Evolutionary conservation across 2,329 filamentous ascomycete genomes (phyloP).

Genomic region (Penicillium capsulatum): DNA sequence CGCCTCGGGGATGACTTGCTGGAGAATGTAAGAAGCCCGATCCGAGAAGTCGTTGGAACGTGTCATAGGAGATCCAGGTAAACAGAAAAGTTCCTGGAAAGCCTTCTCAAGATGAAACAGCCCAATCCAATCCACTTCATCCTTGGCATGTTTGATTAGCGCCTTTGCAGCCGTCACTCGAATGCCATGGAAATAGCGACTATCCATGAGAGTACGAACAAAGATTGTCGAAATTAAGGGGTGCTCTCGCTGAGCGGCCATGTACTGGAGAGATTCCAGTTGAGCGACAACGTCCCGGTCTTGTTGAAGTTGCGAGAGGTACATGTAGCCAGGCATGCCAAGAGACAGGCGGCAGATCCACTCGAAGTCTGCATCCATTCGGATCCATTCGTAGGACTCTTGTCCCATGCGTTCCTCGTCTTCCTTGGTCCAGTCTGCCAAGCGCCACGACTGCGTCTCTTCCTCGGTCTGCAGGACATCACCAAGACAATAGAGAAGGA

Average conservation of each 20-base stretch:
- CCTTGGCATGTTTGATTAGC: slow-evolving; percentile 70
- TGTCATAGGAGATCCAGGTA: slow-evolving; percentile 71
- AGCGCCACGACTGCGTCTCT: slow-evolving; percentile 76
- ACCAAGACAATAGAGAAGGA: slow-evolving; percentile 84
- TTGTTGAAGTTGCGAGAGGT: slow-evolving; percentile 92
- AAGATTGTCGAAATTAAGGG: slow-evolving; percentile 85
- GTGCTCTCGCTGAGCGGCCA: slow-evolving; percentile 64
- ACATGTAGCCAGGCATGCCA: slow-evolving; percentile 93
- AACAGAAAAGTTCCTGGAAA: slow-evolving; percentile 85
- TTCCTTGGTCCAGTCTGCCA: slow-evolving; percentile 84
- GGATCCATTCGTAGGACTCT: slow-evolving; percentile 98
- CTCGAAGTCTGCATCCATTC: slow-evolving; percentile 96
- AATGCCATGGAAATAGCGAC: slow-evolving; percentile 89
- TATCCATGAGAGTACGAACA: slow-evolving; percentile 82
- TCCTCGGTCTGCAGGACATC: slow-evolving; percentile 81
- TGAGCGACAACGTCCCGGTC: slow-evolving; percentile 94
- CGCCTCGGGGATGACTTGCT: slow-evolving; percentile 75
- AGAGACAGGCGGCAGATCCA: slow-evolving; percentile 85
- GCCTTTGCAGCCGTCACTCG: slow-evolving; percentile 77
- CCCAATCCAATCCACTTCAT: slow-evolving; percentile 70
- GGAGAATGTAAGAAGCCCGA: slow-evolving; percentile 77
- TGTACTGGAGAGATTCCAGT: slow-evolving; percentile 69
- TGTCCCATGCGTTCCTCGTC: slow-evolving; percentile 89
- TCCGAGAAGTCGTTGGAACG: slow-evolving; percentile 88
- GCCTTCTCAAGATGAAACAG: slow-evolving; percentile 78